Conservation (phyloP, 169 alveolate genomes). For the Theileria luwenshuni region DNA sequence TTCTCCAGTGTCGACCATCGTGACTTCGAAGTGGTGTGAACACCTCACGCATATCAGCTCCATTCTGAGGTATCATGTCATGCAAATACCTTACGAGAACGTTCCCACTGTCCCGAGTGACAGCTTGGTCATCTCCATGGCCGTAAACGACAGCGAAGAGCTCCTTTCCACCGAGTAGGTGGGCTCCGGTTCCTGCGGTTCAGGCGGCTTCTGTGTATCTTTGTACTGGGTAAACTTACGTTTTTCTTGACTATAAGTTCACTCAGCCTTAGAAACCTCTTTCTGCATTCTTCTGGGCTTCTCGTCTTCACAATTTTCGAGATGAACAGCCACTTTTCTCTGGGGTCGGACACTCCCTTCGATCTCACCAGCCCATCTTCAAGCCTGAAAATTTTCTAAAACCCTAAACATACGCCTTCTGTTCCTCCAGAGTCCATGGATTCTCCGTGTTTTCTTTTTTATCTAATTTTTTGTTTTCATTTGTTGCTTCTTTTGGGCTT, state of each 20-base stretch:
- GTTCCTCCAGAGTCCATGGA: conserved; percentile 62
- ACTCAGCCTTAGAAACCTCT: conserved; percentile 52
- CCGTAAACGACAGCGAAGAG: conserved; percentile 25
- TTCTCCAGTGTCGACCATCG: conserved; percentile 22
- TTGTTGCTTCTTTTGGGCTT: background rate
- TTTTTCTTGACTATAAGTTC: conserved; percentile 43
- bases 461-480: background rate
- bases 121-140: conserved; percentile 44
- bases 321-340: conserved; percentile 46
- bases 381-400: conserved; percentile 14
- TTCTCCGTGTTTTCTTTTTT: conserved; percentile 19
- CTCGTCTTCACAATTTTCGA: conserved; percentile 64
- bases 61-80: background rate
- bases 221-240: conserved; percentile 5
- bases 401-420: conserved; percentile 41
- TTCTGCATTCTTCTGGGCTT: conserved; percentile 66
- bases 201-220: background rate
- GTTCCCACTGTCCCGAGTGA: conserved; percentile 36
- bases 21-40: conserved; percentile 30
- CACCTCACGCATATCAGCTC: conserved; percentile 52
- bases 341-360: conserved; percentile 36
- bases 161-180: conserved; percentile 39
- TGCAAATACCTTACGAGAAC: conserved; percentile 22
- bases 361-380: conserved; percentile 53
- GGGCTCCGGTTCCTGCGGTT: conserved; percentile 40